phyloP scores from a whole-genome alignment of 2,329 filamentous ascomycete genomes.

The Chaetomium olivaceum region DNA sequence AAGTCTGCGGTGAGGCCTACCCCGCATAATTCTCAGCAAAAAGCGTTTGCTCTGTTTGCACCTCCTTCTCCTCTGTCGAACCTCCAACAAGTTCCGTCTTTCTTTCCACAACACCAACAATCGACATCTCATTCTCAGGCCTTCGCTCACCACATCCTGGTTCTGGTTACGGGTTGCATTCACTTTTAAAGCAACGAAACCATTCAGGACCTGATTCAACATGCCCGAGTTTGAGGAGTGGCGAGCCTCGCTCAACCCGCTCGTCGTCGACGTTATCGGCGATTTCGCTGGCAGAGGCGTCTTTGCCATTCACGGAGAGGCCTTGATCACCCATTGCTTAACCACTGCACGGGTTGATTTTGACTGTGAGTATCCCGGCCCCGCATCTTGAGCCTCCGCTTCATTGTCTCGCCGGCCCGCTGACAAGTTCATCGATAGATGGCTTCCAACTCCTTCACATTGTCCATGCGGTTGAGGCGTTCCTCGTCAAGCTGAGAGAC shows the following conservation, averaged over 20 bases:
- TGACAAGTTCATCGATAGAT: background rate
- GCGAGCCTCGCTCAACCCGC: conserved; percentile 1
- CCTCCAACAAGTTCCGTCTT: background rate
- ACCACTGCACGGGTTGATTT: conserved; percentile 4
- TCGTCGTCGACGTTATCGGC: conserved; percentile 5
- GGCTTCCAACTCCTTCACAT: conserved; percentile 9
- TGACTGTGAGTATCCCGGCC: background rate
- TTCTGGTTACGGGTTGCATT: background rate
- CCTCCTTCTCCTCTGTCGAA: background rate
- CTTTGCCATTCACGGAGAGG: conserved; percentile 6
- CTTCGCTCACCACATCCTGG: background rate
- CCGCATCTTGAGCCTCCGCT: too few relatives aligned
- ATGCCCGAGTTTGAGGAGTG: background rate
- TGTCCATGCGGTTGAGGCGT: conserved; percentile 4
- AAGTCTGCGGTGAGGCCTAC: background rate
- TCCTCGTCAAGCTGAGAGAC: conserved; percentile 6
- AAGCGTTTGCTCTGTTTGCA: background rate
- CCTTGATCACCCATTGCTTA: conserved; percentile 3
- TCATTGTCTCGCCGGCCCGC: background rate
- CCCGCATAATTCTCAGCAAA: background rate
- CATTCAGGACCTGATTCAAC: background rate
- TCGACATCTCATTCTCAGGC: background rate
- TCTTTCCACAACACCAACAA: background rate
- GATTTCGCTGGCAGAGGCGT: conserved; percentile 5
- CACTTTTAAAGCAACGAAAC: background rate